Base-by-base conservation (phyloP, 257 asterid species). In the Solanum medicagineum region DNA sequence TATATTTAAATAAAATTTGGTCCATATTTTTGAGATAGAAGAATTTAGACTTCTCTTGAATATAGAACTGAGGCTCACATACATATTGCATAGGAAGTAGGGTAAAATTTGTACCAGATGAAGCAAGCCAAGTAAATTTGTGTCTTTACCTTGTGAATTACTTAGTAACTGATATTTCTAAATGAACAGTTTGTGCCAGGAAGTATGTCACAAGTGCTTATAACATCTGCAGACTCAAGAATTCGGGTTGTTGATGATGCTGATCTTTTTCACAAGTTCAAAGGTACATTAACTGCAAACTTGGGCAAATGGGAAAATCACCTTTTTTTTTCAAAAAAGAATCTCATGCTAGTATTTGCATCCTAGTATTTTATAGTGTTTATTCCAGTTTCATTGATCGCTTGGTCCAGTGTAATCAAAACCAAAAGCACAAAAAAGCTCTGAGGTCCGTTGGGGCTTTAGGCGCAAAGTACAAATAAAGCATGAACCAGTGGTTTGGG, bases 221-320 rank as follows among this genome's bases (percentile, higher is more conserved):
- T 97, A 70, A 95, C 99, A 54, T 97, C 99, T 71, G 98, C 98
- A 36, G 99, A 97, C 92, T 97, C 98, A 86, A 92, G 99, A 79
- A 87, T 97, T 86, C 93, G 99, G 74, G 98, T 95, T 87, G 79
- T 97, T 63, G 94, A 97, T 88, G 97, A 93, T 86, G 84, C 84
- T 88, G 98, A 97, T 88, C 93, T 97, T 87, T 94, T 93, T 87
- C 99, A 97, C 92, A 97, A 95, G 90, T 95, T 93, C 89, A 97
- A 95, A 97, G 99, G 99, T 97, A 86, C 36, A 73, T 69, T 70
- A 59, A 83, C 57, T 47, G 42, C 70, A 49, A 49, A 10, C 54
- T 32, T 14, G 24, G 6, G 16, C 32, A 60, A 60, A 22, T 60
- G 36, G 68, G 22, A 10, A 60, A 22, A 60, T 10, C 69, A 60